These are phyloP conservation scores for Lichtheimia hyalospora DNA, from an alignment of 371 early-diverging fungal species.

Conservation along the genomic window DNA sequence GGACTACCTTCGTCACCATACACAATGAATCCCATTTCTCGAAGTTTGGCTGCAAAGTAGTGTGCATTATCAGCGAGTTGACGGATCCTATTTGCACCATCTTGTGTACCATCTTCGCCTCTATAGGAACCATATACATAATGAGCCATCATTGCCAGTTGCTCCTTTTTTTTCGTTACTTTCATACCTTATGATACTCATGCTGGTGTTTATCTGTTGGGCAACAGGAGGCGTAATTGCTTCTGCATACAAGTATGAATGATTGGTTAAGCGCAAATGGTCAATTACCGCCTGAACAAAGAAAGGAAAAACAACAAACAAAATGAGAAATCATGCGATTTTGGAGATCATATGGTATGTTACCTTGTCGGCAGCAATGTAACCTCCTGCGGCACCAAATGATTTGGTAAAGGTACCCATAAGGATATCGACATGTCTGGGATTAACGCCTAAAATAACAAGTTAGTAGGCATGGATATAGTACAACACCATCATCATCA, in stretches of 20 bases:
- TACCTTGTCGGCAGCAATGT: constrained; percentile 78
- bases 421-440: constrained; percentile 91
- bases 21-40: constrained; percentile 93
- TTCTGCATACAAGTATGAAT: constrained; percentile 94
- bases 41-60: constrained; percentile 82
- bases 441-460: constrained; percentile 74
- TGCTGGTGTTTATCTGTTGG: constrained; percentile 84
- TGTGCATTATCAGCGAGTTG: constrained; percentile 82
- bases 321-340: background rate
- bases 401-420: constrained; percentile 99
- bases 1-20: constrained; percentile 96
- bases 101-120: constrained; percentile 84
- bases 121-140: constrained; percentile 21
- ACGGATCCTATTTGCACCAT: constrained; percentile 84
- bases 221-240: constrained; percentile 88
- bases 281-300: constrained; percentile 70
- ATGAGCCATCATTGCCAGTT: too few relatives aligned
- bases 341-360: too few relatives aligned
- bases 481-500: background rate
- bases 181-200: constrained; percentile 69
- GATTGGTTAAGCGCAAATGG: constrained; percentile 80
- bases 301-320: background rate
- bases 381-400: constrained; percentile 98
- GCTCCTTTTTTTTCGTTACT: too few relatives aligned
- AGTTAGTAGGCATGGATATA: background rate